Percentiles rank a stretch among this genome's conserved stretches.
These are phyloP conservation scores for Xerocomellus dryophilus DNA, from an alignment of 768 basidiomycete species.

Conservation along the genomic window DNA sequence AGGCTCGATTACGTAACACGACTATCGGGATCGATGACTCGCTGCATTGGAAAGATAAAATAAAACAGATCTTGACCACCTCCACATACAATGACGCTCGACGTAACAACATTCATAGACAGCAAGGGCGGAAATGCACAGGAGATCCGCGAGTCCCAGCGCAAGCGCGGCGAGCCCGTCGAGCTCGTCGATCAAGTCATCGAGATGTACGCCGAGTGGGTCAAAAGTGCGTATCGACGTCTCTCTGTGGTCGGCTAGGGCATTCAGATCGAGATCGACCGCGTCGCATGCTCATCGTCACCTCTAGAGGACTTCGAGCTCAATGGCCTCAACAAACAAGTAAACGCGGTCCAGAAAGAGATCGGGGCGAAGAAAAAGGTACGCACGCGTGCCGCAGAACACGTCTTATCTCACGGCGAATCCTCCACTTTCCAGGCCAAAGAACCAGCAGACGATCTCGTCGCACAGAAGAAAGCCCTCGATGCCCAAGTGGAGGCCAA, in stretches of 20 bases:
- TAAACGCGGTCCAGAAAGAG: constrained; percentile 91
- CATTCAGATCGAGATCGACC: neutral
- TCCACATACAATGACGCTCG: constrained; percentile 64
- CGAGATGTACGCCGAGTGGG: constrained; percentile 89
- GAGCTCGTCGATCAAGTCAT: constrained; percentile 95
- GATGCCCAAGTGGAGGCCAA: constrained; percentile 77
- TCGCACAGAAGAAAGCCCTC: constrained; percentile 78
- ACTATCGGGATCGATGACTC: neutral
- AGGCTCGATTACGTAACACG: constrained; percentile 15
- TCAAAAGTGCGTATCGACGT: constrained; percentile 67
- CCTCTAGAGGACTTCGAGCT: constrained; percentile 80
- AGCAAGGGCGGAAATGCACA: constrained; percentile 90
- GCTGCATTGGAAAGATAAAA: neutral
- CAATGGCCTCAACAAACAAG: constrained; percentile 72
- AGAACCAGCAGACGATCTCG: constrained; percentile 83
- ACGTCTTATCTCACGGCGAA: neutral
- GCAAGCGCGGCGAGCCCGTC: constrained; percentile 83
- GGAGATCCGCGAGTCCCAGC: constrained; percentile 87
- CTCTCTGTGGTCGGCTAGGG: neutral
- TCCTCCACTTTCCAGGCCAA: constrained; percentile 61
- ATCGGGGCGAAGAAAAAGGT: constrained; percentile 94
- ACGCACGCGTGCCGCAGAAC: neutral
- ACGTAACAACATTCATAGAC: constrained; percentile 77
- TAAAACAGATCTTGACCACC: neutral
- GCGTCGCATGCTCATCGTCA: neutral